Percentiles rank a stretch among this genome's conserved stretches.
Conservation (phyloP, 768 basidiomycete genomes). For the Rubroboletus satanas region DNA sequence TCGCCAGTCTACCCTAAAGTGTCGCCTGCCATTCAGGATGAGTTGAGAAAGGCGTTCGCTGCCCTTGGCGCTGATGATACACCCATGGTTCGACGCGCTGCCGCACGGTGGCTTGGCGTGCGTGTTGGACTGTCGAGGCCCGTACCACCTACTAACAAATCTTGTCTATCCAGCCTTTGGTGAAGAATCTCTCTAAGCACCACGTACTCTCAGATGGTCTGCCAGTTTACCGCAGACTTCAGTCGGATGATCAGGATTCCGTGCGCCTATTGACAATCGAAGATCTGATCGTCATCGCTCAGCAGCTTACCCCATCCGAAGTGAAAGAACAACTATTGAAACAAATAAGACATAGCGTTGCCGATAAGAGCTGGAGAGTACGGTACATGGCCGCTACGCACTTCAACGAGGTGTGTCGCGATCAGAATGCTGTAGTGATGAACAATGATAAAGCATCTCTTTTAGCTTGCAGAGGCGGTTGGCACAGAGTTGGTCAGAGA, state of each 20-base stretch:
- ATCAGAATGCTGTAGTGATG: not conserved
- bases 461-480: conserved; percentile 84
- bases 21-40: conserved; percentile 70
- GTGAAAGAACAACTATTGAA: conserved; percentile 86
- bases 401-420: conserved; percentile 77
- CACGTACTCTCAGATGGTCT: conserved; percentile 85
- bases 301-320: conserved; percentile 80
- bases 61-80: conserved; percentile 90
- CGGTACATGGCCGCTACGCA: conserved; percentile 98
- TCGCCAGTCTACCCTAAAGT: conserved; percentile 85
- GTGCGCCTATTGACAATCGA: conserved; percentile 94
- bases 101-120: conserved; percentile 95
- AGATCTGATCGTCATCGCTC: conserved; percentile 88
- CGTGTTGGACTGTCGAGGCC: conserved; percentile 32
- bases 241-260: conserved; percentile 96
- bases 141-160: conserved; percentile 9
- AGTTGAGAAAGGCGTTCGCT: conserved; percentile 81
- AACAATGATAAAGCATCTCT: not conserved
- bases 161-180: conserved; percentile 54
- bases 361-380: conserved; percentile 98
- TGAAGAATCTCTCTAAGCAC: conserved; percentile 73
- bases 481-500: conserved; percentile 89
- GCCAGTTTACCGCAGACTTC: conserved; percentile 89
- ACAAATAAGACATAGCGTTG: conserved; percentile 82
- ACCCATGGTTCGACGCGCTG: conserved; percentile 96